Conservation (phyloP, 2,329 filamentous ascomycete genomes). For the Coniochaeta ligniaria region DNA sequence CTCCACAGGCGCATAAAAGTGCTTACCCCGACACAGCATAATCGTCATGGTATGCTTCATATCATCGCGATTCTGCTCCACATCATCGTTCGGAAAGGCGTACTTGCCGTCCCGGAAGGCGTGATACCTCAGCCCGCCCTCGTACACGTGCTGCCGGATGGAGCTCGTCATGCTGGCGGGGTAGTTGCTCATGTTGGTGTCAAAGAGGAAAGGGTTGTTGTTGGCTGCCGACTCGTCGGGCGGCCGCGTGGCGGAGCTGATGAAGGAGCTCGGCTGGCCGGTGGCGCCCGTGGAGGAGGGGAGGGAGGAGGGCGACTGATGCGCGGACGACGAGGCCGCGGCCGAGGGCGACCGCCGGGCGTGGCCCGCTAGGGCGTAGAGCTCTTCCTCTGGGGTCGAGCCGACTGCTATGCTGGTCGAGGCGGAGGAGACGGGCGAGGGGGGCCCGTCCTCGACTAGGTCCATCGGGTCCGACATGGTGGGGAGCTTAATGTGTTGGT, state of each 20-base stretch:
- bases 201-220: slow-evolving; percentile 5
- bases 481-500: not conserved
- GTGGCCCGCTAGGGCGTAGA: slow-evolving; percentile 7
- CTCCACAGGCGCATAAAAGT: slow-evolving; percentile 37
- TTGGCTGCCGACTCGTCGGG: not conserved
- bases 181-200: slow-evolving; percentile 15
- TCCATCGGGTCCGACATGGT: not conserved
- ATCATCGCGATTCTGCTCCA: slow-evolving; percentile 32
- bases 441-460: not conserved
- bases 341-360: not conserved
- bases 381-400: slow-evolving; percentile 7
- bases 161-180: slow-evolving; percentile 19
- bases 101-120: slow-evolving; percentile 25
- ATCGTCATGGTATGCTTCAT: slow-evolving; percentile 30
- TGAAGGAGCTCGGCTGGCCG: not conserved
- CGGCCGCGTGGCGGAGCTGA: not conserved
- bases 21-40: slow-evolving; percentile 25
- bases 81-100: slow-evolving; percentile 31
- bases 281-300: not conserved
- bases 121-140: slow-evolving; percentile 27
- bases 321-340: not conserved
- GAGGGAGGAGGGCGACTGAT: not conserved
- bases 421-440: slow-evolving; percentile 5
- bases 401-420: slow-evolving; percentile 10
- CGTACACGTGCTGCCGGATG: slow-evolving; percentile 21